These are phyloP conservation scores for Waitea zeae DNA, from an alignment of 1,284 basidiomycete species.

Conservation along the genomic window DNA sequence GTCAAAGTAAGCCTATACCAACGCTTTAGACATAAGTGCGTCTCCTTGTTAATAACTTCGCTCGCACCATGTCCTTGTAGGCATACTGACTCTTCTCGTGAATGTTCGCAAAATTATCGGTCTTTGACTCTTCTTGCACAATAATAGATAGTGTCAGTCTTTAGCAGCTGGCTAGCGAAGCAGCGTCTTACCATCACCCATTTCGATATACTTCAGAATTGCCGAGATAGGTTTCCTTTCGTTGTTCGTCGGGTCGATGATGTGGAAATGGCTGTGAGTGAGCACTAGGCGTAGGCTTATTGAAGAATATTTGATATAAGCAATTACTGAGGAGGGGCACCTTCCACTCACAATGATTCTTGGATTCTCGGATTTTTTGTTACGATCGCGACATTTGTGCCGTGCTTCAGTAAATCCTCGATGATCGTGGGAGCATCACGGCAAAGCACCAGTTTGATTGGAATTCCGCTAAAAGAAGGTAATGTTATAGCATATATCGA, in stretches of 20 bases:
- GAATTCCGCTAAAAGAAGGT: no score
- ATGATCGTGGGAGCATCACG: no score
- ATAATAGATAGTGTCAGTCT: not conserved
- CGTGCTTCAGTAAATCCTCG: no score
- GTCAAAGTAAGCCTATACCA: not conserved
- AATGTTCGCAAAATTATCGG: conserved; percentile 8
- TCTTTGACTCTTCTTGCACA: conserved; percentile 4
- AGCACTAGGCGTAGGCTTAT: not conserved
- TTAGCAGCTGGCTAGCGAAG: not conserved
- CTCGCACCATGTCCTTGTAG: conserved; percentile 6
- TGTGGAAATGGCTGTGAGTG: conserved; percentile 6
- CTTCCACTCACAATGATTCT: no score
- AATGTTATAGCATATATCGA: not conserved
- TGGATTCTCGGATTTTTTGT: no score
- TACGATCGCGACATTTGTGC: no score
- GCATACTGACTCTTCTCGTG: conserved; percentile 6
- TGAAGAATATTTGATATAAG: no score
- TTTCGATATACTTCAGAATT: conserved; percentile 6
- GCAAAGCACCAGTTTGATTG: no score
- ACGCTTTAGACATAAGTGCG: not conserved
- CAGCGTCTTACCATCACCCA: conserved; percentile 8
- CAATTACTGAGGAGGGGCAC: no score
- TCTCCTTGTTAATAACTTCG: not conserved
- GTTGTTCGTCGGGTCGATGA: conserved; percentile 5
- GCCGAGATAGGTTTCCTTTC: conserved; percentile 5